Conservation (phyloP, 2,329 filamentous ascomycete genomes). For the Alternaria arborescens region DNA sequence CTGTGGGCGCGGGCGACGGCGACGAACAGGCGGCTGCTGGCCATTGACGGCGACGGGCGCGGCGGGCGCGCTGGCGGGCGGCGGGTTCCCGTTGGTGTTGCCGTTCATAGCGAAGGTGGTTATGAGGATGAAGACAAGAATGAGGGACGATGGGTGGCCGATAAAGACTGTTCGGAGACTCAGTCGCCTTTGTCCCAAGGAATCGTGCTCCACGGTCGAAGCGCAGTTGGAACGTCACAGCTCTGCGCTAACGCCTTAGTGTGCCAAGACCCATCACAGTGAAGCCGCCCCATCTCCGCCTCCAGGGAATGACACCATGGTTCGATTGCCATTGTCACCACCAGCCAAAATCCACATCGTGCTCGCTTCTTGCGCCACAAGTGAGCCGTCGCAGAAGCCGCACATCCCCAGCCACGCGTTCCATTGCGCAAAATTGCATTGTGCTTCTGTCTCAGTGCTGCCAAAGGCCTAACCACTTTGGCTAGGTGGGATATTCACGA, state of each 20-base stretch:
- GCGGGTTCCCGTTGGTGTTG: constrained; percentile 30
- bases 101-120: constrained; percentile 29
- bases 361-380: not conserved
- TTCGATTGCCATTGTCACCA: not conserved
- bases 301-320: constrained; percentile 20
- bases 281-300: constrained; percentile 12
- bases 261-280: constrained; percentile 14
- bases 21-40: constrained; percentile 37
- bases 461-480: not conserved
- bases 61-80: constrained; percentile 30
- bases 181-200: constrained; percentile 16
- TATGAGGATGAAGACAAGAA: constrained; percentile 29
- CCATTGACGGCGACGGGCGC: constrained; percentile 46
- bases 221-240: constrained; percentile 23
- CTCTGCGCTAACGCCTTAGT: constrained; percentile 20
- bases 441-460: not conserved
- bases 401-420: not conserved
- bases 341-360: not conserved
- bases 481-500: not conserved
- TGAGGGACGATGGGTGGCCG: constrained; percentile 41
- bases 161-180: constrained; percentile 16
- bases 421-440: not conserved
- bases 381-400: not conserved
- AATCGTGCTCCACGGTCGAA: constrained; percentile 7
- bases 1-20: constrained; percentile 45